Evolutionary conservation across 345 rosid species (phyloP).

Genomic region (Hibiscus tridactylites): DNA sequence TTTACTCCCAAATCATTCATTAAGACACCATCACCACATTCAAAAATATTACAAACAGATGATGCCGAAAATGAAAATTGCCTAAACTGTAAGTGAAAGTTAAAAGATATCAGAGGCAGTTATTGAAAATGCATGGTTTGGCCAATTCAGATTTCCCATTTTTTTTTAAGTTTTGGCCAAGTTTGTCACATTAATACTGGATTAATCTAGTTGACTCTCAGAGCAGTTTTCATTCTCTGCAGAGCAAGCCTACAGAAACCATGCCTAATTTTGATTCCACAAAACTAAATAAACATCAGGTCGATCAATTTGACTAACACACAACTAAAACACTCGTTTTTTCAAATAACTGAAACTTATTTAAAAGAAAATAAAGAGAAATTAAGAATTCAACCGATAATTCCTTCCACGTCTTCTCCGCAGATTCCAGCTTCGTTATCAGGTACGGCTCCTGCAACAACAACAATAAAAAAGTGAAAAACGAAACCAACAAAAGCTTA

Average conservation of each 20-base stretch:
- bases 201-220: neutral
- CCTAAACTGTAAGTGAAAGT: neutral
- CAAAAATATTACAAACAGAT: neutral
- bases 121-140: neutral
- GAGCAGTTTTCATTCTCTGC: neutral
- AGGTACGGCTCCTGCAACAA: conserved; percentile 68
- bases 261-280: neutral
- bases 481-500: neutral
- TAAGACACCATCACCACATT: neutral
- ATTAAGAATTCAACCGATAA: conserved; percentile 47
- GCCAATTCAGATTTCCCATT: neutral
- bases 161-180: neutral
- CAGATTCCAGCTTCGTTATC: conserved; percentile 76
- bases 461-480: neutral
- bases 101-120: neutral
- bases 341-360: neutral
- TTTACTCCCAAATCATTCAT: neutral
- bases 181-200: neutral
- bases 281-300: neutral
- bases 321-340: neutral
- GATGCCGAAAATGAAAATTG: neutral
- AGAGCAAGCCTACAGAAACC: too few relatives aligned
- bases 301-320: neutral
- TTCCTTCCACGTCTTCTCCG: conserved; percentile 95
- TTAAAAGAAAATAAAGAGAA: neutral